Conservation (phyloP, 2,329 filamentous ascomycete species). For the Pyricularia pennisetigena region DNA sequence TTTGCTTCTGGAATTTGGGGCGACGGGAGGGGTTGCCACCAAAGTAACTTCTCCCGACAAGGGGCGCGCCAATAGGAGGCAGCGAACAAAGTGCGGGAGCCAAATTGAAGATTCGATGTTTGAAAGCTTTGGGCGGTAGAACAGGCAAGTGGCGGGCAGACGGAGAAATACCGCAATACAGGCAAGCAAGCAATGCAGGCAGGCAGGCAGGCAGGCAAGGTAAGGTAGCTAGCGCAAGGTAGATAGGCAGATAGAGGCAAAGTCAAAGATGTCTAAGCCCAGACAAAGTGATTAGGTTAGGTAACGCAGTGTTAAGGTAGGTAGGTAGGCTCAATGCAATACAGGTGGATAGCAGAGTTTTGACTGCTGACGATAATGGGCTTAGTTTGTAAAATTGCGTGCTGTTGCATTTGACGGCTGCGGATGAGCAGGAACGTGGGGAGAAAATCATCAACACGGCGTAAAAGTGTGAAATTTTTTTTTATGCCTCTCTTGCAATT, state of each 20-base stretch:
- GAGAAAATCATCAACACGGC: neutral
- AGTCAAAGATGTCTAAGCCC: neutral
- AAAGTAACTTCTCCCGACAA: constrained; percentile 1
- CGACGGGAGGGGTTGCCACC: constrained; percentile 4
- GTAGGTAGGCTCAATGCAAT: neutral
- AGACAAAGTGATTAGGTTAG: neutral
- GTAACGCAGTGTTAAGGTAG: too few relatives aligned
- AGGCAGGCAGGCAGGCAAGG: neutral
- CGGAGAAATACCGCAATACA: neutral
- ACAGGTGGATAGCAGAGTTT: neutral
- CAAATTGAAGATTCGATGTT: neutral
- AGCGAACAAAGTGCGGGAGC: neutral
- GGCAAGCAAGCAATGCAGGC: neutral
- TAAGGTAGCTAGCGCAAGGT: neutral
- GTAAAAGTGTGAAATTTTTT: constrained; percentile 4
- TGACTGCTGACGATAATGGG: neutral
- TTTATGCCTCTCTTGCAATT: constrained; percentile 4
- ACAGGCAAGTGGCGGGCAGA: neutral
- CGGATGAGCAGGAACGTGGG: neutral
- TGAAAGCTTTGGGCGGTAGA: neutral
- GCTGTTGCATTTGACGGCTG: neutral
- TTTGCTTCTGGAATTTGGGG: constrained; percentile 1
- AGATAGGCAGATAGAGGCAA: neutral
- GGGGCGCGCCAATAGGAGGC: constrained; percentile 1
- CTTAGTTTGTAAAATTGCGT: neutral